Conservation (phyloP, 257 asterid species). For the Solanum chmielewskii region DNA sequence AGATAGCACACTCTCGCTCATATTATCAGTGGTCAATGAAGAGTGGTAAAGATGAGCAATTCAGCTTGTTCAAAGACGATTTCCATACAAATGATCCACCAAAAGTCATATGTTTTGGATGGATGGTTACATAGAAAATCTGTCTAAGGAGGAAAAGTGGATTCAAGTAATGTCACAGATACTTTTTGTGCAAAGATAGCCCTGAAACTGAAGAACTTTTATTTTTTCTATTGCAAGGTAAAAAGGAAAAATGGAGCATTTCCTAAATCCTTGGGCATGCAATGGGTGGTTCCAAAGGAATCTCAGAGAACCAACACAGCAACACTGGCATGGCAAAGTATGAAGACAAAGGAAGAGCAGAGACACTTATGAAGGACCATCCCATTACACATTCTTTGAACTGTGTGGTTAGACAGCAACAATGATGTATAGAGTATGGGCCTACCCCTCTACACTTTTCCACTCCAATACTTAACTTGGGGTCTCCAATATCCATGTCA, state of each 20-base stretch:
- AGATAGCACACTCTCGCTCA: not conserved
- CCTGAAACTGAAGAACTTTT: not conserved
- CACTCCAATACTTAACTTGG: not conserved
- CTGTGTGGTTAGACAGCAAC: not conserved
- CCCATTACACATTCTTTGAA: not conserved
- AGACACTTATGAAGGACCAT: not conserved
- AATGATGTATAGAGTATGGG: not conserved
- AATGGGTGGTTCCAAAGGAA: not conserved
- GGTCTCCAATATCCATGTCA: not conserved
- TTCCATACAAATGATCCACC: not conserved
- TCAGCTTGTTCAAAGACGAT: not conserved
- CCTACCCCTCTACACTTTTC: not conserved
- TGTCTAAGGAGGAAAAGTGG: not conserved
- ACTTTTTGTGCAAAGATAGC: not conserved
- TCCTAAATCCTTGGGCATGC: not conserved
- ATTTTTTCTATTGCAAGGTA: not conserved
- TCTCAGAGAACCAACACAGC: not conserved
- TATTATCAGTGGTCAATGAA: not conserved
- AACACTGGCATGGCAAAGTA: not conserved
- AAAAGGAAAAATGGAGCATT: not conserved
- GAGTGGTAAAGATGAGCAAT: not conserved
- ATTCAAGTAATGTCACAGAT: not conserved
- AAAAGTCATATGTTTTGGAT: not conserved
- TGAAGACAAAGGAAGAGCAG: not conserved
- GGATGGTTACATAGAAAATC: not conserved